Evolutionary conservation across 768 basidiomycete genomes (phyloP), one percentile per base, ranked within the genome.

Genomic region (Kwoniella mangroviensis): DNA sequence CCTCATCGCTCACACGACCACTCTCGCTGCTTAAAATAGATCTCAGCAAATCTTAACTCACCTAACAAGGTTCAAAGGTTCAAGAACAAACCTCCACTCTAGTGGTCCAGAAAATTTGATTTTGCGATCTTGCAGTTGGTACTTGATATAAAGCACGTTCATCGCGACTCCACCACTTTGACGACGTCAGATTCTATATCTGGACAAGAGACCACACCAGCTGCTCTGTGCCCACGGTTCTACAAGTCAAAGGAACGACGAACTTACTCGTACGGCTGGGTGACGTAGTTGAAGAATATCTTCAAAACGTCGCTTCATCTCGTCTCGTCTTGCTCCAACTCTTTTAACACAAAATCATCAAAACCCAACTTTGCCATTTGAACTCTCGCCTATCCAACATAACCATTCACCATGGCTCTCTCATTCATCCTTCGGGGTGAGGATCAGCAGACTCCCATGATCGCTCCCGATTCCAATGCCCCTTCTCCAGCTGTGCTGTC

Each of bases 361-460:
- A 43, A 12, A 34, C 4, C 34, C 34, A 34, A 34, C 59, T 42
- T 12, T 43, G 5, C 59, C 42, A 19, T 43, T 42, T 10, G 3
- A 49, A 41, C 24, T 45, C 42, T 51, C 19, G 19, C 51, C 51
- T 40, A 22, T 22, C 22, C n/a, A 51, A 24, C 57, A 42, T 34
- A 19, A 40, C 28, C 56, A 13, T 53, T 15, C 67, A 68, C 53
- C 67, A 69, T 69, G 68, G 68, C 68, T 41, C 42, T 69, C n/a
- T 69, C 68, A 52, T 69, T 69, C 68, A 69, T 69, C 62, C 68
- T 69, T 41, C 53, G 68, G 28, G 68, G 68, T 41, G 68, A 69
- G 68, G 57, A 63, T 28, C 52, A 69, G 13, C 22, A 41, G 17
- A 69, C 68, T 43, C 68, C 68, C 21, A 63, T 63, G 62, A 69